Evolutionary conservation across 2,329 filamentous ascomycete genomes (phyloP).

Genomic region (Arthrobotrys pseudoclavata): DNA sequence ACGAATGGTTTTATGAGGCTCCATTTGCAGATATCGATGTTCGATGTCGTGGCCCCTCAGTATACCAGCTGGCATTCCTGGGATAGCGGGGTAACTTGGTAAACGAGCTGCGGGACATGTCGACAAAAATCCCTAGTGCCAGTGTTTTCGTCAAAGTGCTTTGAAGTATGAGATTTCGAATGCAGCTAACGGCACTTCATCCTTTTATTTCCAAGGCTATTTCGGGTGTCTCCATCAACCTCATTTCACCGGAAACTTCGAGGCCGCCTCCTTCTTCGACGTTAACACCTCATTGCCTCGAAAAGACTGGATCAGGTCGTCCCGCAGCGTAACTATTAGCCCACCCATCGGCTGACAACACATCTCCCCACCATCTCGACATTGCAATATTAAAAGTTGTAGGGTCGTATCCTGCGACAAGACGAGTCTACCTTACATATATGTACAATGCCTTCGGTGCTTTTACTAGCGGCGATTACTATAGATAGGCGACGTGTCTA

Average conservation of each 20-base stretch:
- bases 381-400: constrained; percentile 25
- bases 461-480: constrained; percentile 26
- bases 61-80: constrained; percentile 17
- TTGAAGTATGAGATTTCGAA: constrained; percentile 16
- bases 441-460: constrained; percentile 27
- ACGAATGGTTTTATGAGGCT: constrained; percentile 15
- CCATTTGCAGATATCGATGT: constrained; percentile 26
- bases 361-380: constrained; percentile 32
- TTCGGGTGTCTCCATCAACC: constrained; percentile 17
- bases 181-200: constrained; percentile 20
- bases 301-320: constrained; percentile 17
- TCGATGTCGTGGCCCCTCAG: constrained; percentile 29
- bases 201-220: constrained; percentile 21
- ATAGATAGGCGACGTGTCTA: constrained; percentile 59
- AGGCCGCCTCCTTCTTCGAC: background rate
- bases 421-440: constrained; percentile 34
- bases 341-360: constrained; percentile 32
- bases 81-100: constrained; percentile 21
- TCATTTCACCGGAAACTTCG: constrained; percentile 2
- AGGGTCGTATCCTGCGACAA: constrained; percentile 12
- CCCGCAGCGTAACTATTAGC: constrained; percentile 4
- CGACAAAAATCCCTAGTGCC: constrained; percentile 17
- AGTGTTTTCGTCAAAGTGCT: constrained; percentile 6
- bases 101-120: constrained; percentile 26
- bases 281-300: constrained; percentile 18